These are phyloP conservation scores for Mycena sp. DNA, from an alignment of 1,284 basidiomycete species.

Conservation along the genomic window DNA sequence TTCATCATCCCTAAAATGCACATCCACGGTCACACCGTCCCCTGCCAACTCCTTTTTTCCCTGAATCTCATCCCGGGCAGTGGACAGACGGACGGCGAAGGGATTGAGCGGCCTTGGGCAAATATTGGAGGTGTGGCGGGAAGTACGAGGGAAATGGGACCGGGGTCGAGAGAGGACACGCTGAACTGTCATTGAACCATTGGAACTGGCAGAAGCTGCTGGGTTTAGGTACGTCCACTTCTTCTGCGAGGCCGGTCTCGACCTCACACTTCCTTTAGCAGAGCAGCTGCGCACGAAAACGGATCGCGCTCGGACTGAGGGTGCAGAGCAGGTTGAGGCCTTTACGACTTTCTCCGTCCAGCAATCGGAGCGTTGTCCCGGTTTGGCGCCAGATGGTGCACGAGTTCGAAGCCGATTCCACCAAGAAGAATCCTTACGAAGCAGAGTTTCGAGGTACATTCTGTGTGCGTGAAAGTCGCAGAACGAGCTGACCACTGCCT, in stretches of 20 bases:
- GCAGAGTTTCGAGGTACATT: background rate
- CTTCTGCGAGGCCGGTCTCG: background rate
- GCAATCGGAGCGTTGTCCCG: background rate
- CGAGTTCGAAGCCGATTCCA: background rate
- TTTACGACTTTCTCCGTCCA: background rate
- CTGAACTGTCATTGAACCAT: slow-evolving; percentile 38
- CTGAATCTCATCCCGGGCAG: slow-evolving; percentile 33
- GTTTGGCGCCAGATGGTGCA: slow-evolving; percentile 3
- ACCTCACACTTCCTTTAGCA: background rate
- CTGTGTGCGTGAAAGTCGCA: too few relatives aligned
- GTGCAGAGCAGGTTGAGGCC: background rate
- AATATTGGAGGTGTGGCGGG: slow-evolving; percentile 26
- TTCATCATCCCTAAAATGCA: slow-evolving; percentile 39
- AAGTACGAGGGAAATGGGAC: slow-evolving; percentile 38
- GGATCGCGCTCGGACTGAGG: background rate
- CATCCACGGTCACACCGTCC: slow-evolving; percentile 32
- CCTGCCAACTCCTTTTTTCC: slow-evolving; percentile 34
- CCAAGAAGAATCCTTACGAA: slow-evolving; percentile 10
- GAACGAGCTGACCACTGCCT: too few relatives aligned
- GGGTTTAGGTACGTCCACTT: slow-evolving; percentile 20
- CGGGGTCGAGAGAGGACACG: slow-evolving; percentile 22
- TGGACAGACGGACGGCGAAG: slow-evolving; percentile 41
- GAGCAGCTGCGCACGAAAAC: background rate
- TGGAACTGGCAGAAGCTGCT: slow-evolving; percentile 43
- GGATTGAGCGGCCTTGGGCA: slow-evolving; percentile 31